Conservation (phyloP, 495 filamentous ascomycete species). For the Penicillium psychrofluorescens region DNA sequence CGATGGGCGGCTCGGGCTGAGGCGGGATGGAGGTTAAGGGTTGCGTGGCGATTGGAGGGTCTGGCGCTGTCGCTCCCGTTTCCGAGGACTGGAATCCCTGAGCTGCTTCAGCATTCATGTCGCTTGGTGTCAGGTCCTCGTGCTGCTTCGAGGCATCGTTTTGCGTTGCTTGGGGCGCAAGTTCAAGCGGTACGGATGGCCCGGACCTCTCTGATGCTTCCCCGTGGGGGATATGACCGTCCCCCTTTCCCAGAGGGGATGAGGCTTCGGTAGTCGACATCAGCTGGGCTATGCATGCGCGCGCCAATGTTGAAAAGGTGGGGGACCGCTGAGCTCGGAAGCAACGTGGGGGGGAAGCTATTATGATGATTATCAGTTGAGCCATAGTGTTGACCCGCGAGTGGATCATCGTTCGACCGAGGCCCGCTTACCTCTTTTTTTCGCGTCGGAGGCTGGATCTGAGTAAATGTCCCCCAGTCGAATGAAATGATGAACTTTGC, state of each 20-base stretch:
- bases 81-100: constrained; percentile 1
- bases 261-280: constrained; percentile 32
- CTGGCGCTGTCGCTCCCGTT: constrained; percentile 1
- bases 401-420: neutral
- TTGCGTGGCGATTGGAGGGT: constrained; percentile 2
- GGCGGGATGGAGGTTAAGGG: constrained; percentile 6
- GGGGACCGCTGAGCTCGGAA: constrained; percentile 11
- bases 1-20: constrained; percentile 20
- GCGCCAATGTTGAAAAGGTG: constrained; percentile 50
- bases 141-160: constrained; percentile 9
- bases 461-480: no score
- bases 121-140: constrained; percentile 4
- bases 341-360: constrained; percentile 32
- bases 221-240: constrained; percentile 13
- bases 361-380: constrained; percentile 20
- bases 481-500: no score
- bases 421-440: neutral
- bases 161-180: constrained; percentile 11
- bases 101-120: constrained; percentile 9
- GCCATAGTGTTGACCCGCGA: neutral
- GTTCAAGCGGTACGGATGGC: constrained; percentile 5
- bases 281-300: constrained; percentile 27
- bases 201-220: constrained; percentile 1
- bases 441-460: no score
- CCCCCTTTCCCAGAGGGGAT: constrained; percentile 19